Conservation (phyloP, 768 basidiomycete species). For the Rhodotorula kratochvilovae region DNA sequence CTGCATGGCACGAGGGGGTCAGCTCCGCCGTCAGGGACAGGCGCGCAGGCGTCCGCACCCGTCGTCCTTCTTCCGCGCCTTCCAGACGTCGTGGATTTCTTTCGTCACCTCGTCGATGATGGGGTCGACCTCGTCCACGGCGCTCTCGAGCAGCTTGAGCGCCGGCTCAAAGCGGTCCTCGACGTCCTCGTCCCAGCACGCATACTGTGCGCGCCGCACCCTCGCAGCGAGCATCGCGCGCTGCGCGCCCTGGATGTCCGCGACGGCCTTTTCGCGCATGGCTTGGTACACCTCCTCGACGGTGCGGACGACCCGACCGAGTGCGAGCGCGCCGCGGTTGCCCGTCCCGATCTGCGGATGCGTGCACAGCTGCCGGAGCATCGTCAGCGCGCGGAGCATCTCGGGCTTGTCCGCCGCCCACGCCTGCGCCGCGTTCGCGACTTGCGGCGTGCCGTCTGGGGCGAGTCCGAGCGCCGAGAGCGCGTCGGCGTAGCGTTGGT, state of each 20-base stretch:
- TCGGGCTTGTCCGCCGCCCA: constrained; percentile 24
- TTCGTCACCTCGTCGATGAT: constrained; percentile 15
- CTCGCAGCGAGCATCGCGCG: constrained; percentile 9
- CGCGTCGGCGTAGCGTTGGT: constrained; percentile 15
- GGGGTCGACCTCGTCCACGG: constrained; percentile 12
- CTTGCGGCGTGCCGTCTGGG: constrained; percentile 9
- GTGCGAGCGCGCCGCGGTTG: neutral
- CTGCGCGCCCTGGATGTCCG: constrained; percentile 25
- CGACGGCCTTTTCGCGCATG: constrained; percentile 32
- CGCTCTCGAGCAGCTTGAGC: constrained; percentile 26
- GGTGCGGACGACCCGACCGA: constrained; percentile 33
- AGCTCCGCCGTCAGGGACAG: no score
- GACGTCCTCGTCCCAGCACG: constrained; percentile 35
- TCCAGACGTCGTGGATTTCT: constrained; percentile 20
- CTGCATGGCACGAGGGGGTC: neutral
- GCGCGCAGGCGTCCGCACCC: neutral
- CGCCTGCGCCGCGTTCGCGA: neutral
- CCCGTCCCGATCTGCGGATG: constrained; percentile 32
- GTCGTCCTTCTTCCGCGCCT: constrained; percentile 3
- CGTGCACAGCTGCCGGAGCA: constrained; percentile 28
- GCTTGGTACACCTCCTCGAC: constrained; percentile 36
- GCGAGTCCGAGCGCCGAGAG: constrained; percentile 22
- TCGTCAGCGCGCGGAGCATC: constrained; percentile 32
- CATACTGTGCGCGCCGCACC: constrained; percentile 25
- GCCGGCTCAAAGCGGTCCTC: constrained; percentile 37